phyloP scores from a whole-genome alignment of 768 basidiomycete species.

The Aureoboletus auriporus region DNA sequence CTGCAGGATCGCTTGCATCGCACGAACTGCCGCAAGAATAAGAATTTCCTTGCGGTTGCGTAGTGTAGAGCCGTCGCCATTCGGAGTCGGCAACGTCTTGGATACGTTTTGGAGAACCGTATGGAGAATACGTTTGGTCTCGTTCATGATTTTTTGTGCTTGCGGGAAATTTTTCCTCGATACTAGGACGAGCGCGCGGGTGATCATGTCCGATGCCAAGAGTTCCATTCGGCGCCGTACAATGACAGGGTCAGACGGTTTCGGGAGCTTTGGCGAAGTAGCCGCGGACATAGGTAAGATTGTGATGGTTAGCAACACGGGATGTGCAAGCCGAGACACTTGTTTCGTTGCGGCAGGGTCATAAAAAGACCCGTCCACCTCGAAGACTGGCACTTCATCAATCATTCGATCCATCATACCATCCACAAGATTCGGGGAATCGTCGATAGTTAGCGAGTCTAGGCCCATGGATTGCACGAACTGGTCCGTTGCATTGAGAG shows the following conservation, averaged over 20 bases:
- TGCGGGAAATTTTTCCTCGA: conserved; percentile 87
- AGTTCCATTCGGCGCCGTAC: conserved; percentile 95
- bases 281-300: conserved; percentile 55
- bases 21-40: conserved; percentile 67
- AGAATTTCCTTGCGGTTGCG: conserved; percentile 78
- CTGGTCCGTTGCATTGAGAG: conserved; percentile 80
- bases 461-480: conserved; percentile 86
- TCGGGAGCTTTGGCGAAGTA: conserved; percentile 33
- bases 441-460: conserved; percentile 69
- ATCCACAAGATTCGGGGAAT: conserved; percentile 67
- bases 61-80: conserved; percentile 39
- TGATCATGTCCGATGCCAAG: conserved; percentile 95
- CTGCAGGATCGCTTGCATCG: conserved; percentile 79
- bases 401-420: conserved; percentile 97
- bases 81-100: conserved; percentile 62
- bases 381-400: conserved; percentile 94
- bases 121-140: conserved; percentile 89
- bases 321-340: conserved; percentile 85
- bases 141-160: conserved; percentile 84
- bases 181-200: conserved; percentile 87
- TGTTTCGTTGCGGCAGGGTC: conserved; percentile 84
- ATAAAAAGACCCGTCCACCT: conserved; percentile 93
- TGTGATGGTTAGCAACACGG: conserved; percentile 91
- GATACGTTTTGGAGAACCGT: conserved; percentile 86
- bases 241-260: conserved; percentile 79